Evolutionary conservation across 495 filamentous ascomycete genomes (phyloP).

Genomic region (Neurospora cerealis): DNA sequence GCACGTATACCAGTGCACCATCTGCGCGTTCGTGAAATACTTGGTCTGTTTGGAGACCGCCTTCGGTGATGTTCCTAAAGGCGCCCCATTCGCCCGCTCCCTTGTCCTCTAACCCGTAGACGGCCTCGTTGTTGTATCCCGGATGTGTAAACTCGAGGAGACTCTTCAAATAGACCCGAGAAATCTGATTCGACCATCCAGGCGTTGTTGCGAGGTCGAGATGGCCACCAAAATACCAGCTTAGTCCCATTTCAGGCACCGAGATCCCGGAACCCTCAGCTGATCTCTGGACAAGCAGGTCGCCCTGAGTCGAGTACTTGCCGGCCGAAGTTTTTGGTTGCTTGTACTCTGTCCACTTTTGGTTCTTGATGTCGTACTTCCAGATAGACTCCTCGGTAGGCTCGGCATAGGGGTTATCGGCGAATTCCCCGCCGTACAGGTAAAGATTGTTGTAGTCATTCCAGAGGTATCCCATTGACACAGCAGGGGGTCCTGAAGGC

Average conservation of each 20-base stretch:
- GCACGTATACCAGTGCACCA: slow-evolving; percentile 59
- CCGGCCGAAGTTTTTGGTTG: slow-evolving; percentile 47
- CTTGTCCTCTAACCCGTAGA: slow-evolving; percentile 36
- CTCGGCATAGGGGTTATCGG: slow-evolving; percentile 42
- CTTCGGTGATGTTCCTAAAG: slow-evolving; percentile 63
- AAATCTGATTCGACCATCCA: slow-evolving; percentile 55
- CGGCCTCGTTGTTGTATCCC: slow-evolving; percentile 48
- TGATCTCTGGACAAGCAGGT: slow-evolving; percentile 45
- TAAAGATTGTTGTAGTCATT: slow-evolving; percentile 54
- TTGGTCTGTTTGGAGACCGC: slow-evolving; percentile 50
- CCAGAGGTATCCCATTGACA: slow-evolving; percentile 65
- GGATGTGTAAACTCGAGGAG: slow-evolving; percentile 67
- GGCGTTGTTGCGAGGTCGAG: slow-evolving; percentile 55
- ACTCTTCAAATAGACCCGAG: slow-evolving; percentile 58
- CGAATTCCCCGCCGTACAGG: slow-evolving; percentile 64
- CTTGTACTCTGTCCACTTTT: slow-evolving; percentile 51
- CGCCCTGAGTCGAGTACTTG: slow-evolving; percentile 43
- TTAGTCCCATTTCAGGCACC: slow-evolving; percentile 54
- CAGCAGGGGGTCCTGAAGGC: slow-evolving; percentile 58
- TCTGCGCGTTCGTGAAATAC: slow-evolving; percentile 64
- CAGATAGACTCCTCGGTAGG: slow-evolving; percentile 51
- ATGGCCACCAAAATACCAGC: slow-evolving; percentile 72
- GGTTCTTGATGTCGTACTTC: slow-evolving; percentile 51
- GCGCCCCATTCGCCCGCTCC: slow-evolving; percentile 45
- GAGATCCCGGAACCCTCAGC: slow-evolving; percentile 64